These are phyloP conservation scores for Stellera chamaejasme DNA, from an alignment of 345 rosid genomes.

Conservation along the genomic window DNA sequence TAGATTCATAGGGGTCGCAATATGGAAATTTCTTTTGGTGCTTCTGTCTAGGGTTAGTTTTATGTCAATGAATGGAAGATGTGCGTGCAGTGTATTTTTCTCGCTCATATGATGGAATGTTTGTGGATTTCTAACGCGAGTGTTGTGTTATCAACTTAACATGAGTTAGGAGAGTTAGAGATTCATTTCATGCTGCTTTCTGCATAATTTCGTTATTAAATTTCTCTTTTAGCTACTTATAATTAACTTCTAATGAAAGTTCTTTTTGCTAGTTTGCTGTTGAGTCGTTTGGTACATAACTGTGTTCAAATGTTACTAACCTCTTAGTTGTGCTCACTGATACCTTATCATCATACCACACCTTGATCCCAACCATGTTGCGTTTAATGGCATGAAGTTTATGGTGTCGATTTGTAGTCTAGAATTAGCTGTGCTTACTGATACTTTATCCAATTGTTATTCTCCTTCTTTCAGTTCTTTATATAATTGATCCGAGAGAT, in stretches of 20 bases:
- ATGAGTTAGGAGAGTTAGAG: constrained; percentile 13
- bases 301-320: too few relatives aligned
- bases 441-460: too few relatives aligned
- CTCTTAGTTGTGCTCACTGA: too few relatives aligned
- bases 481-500: not conserved
- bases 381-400: too few relatives aligned
- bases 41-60: constrained; percentile 10
- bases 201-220: not conserved
- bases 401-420: too few relatives aligned
- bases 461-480: constrained; percentile 4
- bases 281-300: not conserved
- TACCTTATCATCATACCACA: too few relatives aligned
- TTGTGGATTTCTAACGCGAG: constrained; percentile 10
- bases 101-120: constrained; percentile 11
- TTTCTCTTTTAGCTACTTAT: constrained; percentile 12
- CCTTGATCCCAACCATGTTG: too few relatives aligned
- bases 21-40: constrained; percentile 14
- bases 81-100: not conserved
- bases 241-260: constrained; percentile 10
- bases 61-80: constrained; percentile 4
- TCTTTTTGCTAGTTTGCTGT: not conserved
- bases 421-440: too few relatives aligned
- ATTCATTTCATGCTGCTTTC: not conserved
- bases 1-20: constrained; percentile 18
- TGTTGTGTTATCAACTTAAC: constrained; percentile 8